Percentiles rank a stretch among this genome's conserved stretches.
phyloP scores from a whole-genome alignment of 192 early-diverging fungal species.

The Funneliformis geosporum region DNA sequence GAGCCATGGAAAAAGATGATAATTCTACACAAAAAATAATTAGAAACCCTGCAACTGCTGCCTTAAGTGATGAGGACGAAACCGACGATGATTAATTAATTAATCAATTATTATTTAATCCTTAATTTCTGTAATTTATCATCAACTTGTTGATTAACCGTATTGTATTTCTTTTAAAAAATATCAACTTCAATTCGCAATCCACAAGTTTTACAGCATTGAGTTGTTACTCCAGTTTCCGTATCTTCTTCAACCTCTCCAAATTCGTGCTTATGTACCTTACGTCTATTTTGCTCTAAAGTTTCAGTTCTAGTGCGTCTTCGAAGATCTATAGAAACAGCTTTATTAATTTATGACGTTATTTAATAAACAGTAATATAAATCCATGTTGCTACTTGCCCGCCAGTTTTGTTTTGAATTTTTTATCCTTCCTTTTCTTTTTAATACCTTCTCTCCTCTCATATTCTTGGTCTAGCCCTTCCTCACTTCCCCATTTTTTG shows the following conservation, averaged over 20 bases:
- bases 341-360: background rate
- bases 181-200: constrained; percentile 68
- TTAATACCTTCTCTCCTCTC: constrained; percentile 77
- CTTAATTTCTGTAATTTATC: background rate
- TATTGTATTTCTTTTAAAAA: constrained; percentile 46
- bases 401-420: constrained; percentile 75
- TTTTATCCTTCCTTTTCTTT: constrained; percentile 77
- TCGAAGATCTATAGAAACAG: constrained; percentile 61
- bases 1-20: background rate
- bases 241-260: constrained; percentile 54
- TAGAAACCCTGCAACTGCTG: background rate
- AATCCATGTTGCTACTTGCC: constrained; percentile 41
- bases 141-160: background rate
- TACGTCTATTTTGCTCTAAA: constrained; percentile 63
- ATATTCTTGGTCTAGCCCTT: constrained; percentile 87
- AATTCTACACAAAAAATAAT: constrained; percentile 2
- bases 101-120: background rate
- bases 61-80: constrained; percentile 22
- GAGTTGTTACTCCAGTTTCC: constrained; percentile 52
- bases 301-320: constrained; percentile 76
- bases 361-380: background rate
- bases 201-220: constrained; percentile 67
- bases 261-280: constrained; percentile 78
- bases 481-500: constrained; percentile 88
- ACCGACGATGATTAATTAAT: background rate